Conservation (phyloP, 495 filamentous ascomycete genomes). For the Aspergillus homomorphus region DNA sequence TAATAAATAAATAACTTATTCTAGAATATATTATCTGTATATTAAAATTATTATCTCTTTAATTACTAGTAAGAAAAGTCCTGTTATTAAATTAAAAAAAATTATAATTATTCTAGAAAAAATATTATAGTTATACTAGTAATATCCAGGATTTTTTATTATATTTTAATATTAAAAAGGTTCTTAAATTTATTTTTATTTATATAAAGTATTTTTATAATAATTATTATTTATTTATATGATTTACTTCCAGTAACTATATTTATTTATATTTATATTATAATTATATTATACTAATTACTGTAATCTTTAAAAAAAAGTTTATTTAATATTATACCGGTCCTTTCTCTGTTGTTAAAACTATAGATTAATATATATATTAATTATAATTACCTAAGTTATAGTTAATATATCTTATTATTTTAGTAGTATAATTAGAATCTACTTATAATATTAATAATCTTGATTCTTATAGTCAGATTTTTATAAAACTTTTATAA, state of each 20-base stretch:
- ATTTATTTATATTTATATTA: not conserved
- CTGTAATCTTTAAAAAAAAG: not conserved
- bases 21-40: not conserved
- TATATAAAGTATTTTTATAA: slow-evolving; percentile 4
- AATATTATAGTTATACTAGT: not conserved
- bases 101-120: not conserved
- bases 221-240: not conserved
- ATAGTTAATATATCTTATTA: slow-evolving; percentile 1
- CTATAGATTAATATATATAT: slow-evolving; percentile 2
- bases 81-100: not conserved
- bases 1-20: slow-evolving; percentile 2
- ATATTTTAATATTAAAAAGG: not conserved
- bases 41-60: not conserved
- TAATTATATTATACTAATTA: not conserved
- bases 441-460: not conserved
- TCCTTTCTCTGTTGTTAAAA: not conserved
- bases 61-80: not conserved
- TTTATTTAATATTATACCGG: slow-evolving; percentile 3
- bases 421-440: not conserved
- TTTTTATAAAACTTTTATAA: not conserved
- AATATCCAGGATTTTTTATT: not conserved
- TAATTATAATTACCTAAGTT: no score
- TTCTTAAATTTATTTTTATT: not conserved
- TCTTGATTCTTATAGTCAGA: not conserved
- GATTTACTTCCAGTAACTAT: not conserved